Evolutionary conservation across 495 filamentous ascomycete genomes (phyloP).

Genomic region (Talaromyces proteolyticus): DNA sequence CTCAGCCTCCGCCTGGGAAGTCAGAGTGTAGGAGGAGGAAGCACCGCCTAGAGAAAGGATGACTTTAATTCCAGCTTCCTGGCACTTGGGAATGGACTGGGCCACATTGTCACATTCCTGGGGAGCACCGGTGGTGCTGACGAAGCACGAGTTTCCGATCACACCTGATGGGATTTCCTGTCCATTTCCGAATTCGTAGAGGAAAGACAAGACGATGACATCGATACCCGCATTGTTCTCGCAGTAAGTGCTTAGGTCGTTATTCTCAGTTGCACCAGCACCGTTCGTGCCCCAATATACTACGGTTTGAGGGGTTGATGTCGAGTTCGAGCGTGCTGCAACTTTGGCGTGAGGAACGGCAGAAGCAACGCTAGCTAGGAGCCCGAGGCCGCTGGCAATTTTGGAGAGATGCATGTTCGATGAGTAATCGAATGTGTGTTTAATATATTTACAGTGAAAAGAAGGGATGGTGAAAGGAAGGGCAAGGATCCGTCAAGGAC

Average conservation of each 20-base stretch:
- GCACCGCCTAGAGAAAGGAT: conserved; percentile 46
- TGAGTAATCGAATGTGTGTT: not conserved
- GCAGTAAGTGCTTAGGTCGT: conserved; percentile 34
- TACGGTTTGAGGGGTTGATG: conserved; percentile 21
- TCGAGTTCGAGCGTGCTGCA: conserved; percentile 9
- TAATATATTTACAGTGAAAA: not conserved
- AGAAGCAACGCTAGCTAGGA: conserved; percentile 18
- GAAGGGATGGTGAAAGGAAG: too few relatives aligned
- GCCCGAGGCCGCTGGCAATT: conserved; percentile 15
- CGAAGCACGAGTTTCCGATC: conserved; percentile 15
- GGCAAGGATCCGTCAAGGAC: not conserved
- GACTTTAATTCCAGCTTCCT: conserved; percentile 40
- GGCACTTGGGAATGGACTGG: conserved; percentile 41
- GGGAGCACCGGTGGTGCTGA: conserved; percentile 9
- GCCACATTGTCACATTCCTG: conserved; percentile 34
- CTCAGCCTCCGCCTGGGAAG: conserved; percentile 33
- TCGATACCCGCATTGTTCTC: conserved; percentile 29
- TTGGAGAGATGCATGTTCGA: conserved; percentile 20
- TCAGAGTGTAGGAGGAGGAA: conserved; percentile 28
- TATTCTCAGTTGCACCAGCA: conserved; percentile 31
- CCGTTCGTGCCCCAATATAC: conserved; percentile 42
- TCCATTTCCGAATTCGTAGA: conserved; percentile 32
- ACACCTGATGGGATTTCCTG: conserved; percentile 19
- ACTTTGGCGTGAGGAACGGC: conserved; percentile 18
- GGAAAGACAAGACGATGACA: conserved; percentile 48